These are phyloP conservation scores for Mortierella sp. DNA, from an alignment of 371 early-diverging fungal genomes.

Conservation along the genomic window DNA sequence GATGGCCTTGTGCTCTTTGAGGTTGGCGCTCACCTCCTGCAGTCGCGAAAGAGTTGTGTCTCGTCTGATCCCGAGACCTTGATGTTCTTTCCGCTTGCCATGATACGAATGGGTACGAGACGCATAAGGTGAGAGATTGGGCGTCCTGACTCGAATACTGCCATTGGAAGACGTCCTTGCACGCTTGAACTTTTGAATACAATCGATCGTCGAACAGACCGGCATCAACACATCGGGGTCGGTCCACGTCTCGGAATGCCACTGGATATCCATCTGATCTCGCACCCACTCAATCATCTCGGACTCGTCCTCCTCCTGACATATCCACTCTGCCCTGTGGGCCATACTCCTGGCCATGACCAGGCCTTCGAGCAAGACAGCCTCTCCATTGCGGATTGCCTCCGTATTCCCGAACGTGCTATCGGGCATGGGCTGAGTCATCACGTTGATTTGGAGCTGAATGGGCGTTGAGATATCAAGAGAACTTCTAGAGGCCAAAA, in stretches of 20 bases:
- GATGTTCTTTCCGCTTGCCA: constrained; percentile 13
- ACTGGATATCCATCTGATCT: constrained; percentile 48
- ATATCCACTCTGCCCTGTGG: constrained; percentile 32
- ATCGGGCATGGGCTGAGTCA: constrained; percentile 30
- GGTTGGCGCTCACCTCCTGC: constrained; percentile 22
- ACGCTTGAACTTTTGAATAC: constrained; percentile 11
- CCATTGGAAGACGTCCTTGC: constrained; percentile 16
- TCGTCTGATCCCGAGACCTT: constrained; percentile 18
- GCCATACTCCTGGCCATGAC: constrained; percentile 49
- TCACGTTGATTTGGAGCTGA: constrained; percentile 35
- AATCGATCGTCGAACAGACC: constrained; percentile 16
- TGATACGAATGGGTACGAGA: constrained; percentile 35
- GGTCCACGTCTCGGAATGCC: constrained; percentile 15
- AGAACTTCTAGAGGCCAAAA: constrained; percentile 26
- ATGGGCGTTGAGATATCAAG: constrained; percentile 19
- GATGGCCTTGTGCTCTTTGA: constrained; percentile 10
- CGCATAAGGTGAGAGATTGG: constrained; percentile 45
- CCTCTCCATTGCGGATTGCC: constrained; percentile 43
- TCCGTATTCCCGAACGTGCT: constrained; percentile 42
- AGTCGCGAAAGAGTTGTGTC: constrained; percentile 41
- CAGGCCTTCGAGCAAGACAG: constrained; percentile 44
- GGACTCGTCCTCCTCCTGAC: constrained; percentile 46
- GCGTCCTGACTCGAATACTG: constrained; percentile 28
- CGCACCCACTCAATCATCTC: constrained; percentile 57
- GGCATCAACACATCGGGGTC: constrained; percentile 1